Evolutionary conservation across 2,329 filamentous ascomycete species (phyloP).

Genomic region (Diaporthe humulicola): DNA sequence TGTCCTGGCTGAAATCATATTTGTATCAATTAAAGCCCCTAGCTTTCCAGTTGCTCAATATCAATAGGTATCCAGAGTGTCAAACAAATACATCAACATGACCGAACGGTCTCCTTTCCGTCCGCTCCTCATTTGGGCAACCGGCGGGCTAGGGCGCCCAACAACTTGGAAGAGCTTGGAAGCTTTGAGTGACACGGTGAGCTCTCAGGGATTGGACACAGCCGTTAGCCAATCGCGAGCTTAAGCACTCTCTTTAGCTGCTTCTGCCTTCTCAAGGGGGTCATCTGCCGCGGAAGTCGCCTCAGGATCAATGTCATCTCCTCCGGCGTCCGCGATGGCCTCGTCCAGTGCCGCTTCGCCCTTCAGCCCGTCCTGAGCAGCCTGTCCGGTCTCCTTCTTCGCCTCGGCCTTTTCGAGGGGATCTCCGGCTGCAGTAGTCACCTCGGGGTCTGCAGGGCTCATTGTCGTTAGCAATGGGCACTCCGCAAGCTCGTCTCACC

Average conservation of each 20-base stretch:
- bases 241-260: constrained; percentile 21
- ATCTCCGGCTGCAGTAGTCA: constrained; percentile 31
- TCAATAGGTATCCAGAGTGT: too few species aligned
- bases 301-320: constrained; percentile 29
- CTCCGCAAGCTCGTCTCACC: too few species aligned
- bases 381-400: constrained; percentile 33
- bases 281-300: constrained; percentile 32
- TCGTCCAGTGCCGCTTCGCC: constrained; percentile 34
- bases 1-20: too few species aligned
- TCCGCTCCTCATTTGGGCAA: neutral
- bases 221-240: neutral
- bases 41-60: too few species aligned
- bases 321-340: constrained; percentile 31
- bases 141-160: too few species aligned
- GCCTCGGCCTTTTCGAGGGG: constrained; percentile 37
- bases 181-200: neutral
- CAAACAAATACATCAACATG: too few species aligned
- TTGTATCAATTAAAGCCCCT: too few species aligned
- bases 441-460: constrained; percentile 1
- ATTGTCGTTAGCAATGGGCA: neutral
- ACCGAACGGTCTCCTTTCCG: neutral
- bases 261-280: constrained; percentile 37
- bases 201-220: neutral
- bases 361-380: constrained; percentile 29
- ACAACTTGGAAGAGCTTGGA: too few species aligned